Conservation (phyloP, 768 basidiomycete genomes). For the Botryobasidium botryosum region DNA sequence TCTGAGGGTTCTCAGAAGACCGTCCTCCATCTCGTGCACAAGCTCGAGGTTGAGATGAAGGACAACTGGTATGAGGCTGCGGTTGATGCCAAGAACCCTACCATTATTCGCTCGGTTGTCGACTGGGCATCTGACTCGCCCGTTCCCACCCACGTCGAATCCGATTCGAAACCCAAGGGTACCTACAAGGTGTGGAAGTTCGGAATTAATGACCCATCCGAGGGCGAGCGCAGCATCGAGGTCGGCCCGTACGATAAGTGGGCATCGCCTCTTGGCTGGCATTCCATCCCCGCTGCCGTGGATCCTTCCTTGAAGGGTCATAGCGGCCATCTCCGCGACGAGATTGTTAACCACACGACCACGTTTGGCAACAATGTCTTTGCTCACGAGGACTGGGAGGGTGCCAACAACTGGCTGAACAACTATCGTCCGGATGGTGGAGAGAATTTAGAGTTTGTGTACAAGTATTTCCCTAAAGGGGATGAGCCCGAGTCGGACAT, state of each 20-base stretch:
- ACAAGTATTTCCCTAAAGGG: slow-evolving; percentile 49
- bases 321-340: slow-evolving; percentile 11
- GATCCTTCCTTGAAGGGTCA: slow-evolving; percentile 32
- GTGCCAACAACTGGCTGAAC: slow-evolving; percentile 40
- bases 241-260: slow-evolving; percentile 56
- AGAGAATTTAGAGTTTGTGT: slow-evolving; percentile 42
- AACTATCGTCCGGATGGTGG: slow-evolving; percentile 73
- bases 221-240: slow-evolving; percentile 40
- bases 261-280: slow-evolving; percentile 88
- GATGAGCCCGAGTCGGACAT: slow-evolving; percentile 41
- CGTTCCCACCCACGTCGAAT: slow-evolving; percentile 19
- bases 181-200: slow-evolving; percentile 57
- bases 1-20: slow-evolving; percentile 26
- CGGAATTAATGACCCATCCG: slow-evolving; percentile 73
- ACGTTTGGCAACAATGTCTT: slow-evolving; percentile 87
- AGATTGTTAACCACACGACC: slow-evolving; percentile 43
- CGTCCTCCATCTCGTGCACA: slow-evolving; percentile 67
- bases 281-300: slow-evolving; percentile 51
- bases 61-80: slow-evolving; percentile 95
- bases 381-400: slow-evolving; percentile 88
- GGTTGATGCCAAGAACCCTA: slow-evolving; percentile 54
- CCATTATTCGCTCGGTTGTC: slow-evolving; percentile 72
- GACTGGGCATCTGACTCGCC: slow-evolving; percentile 77
- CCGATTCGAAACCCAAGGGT: slow-evolving; percentile 14
- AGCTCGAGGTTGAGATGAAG: slow-evolving; percentile 85